Evolutionary conservation across 495 filamentous ascomycete species (phyloP).

Genomic region (Aspergillus asperescens): DNA sequence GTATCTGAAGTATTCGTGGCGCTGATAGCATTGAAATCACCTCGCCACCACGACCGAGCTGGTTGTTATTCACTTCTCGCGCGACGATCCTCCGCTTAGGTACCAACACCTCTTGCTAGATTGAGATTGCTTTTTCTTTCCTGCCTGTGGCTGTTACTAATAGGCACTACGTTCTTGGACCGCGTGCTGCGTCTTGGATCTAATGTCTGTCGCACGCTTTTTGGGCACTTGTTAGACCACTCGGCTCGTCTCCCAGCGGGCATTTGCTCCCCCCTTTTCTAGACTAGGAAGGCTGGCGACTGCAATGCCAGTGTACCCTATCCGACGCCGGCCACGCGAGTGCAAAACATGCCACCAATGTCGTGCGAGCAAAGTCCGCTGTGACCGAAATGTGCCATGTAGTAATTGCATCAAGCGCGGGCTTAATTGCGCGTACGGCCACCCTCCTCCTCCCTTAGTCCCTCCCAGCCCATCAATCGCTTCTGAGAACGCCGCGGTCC

Average conservation of each 20-base stretch:
- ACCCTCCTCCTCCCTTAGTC: constrained; percentile 40
- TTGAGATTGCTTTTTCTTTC: not conserved
- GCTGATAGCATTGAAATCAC: not conserved
- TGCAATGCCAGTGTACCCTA: constrained; percentile 36
- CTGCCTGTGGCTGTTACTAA: not conserved
- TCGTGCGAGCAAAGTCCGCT: constrained; percentile 53
- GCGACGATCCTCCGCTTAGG: constrained; percentile 5
- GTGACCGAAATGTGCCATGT: constrained; percentile 68
- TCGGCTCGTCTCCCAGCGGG: not conserved
- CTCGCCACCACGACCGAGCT: not conserved
- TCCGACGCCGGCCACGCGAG: constrained; percentile 44
- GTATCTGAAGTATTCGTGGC: not conserved
- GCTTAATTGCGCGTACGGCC: constrained; percentile 66
- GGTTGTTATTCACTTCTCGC: not conserved
- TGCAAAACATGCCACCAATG: constrained; percentile 48
- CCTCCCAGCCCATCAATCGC: constrained; percentile 13
- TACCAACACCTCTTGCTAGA: not conserved
- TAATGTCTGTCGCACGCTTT: constrained; percentile 2
- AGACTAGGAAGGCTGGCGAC: constrained; percentile 13
- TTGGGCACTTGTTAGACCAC: not conserved
- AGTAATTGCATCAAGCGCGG: constrained; percentile 70
- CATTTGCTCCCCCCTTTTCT: constrained; percentile 9
- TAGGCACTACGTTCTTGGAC: not conserved
- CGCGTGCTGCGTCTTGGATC: not conserved
- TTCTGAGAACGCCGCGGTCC: constrained; percentile 13